Evolutionary conservation across 805 yeast species (phyloP), one percentile per base, ranked within the genome.

Genomic region (Candida lessepsii): DNA sequence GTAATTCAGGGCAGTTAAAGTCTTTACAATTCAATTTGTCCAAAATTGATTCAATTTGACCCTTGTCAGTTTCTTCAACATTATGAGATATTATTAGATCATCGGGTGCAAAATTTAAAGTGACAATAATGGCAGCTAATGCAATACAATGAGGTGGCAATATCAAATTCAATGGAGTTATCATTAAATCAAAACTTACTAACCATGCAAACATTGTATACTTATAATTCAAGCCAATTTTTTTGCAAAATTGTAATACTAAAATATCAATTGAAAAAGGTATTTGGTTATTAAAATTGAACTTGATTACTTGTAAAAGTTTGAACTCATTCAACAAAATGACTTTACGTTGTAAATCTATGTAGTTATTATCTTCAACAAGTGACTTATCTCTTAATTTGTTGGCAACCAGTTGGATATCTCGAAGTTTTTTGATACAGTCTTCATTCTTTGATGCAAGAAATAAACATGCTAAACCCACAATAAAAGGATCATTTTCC

Each of bases 381-480:
- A 63, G 55, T 2, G 17, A 19, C n/a, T 32, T 32, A 40, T 67
- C 66, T 49, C 68, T 55, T n/a, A 61, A 48, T 50, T 57, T 65
- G 52, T 72, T 67, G 24, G 75, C 75, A 11, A 72, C 77, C 3
- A 61, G 57, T 32, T 82, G 73, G 9, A 88, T 71, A 32, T 84
- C 86, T 38, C 78, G 70, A 11, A 83, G 58, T 50, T 84, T 84
- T 57, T 87, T 88, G 29, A 88, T 81, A 29, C 89, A 86, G 54
- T 89, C 96, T 53, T 86, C 95, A 47, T 81, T 79, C 58, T 89
- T 87, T 30, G 82, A 67, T 2, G 96, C 84, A 11, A 86, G 65
- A 42, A 85, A 75, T 6, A 89, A 56, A 39, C 88, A 75, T 8
- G 91, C 74, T 7, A 82, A 60, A 0, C 86, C 86, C n/a, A 86